Evolutionary conservation across 495 filamentous ascomycete genomes (phyloP).

Genomic region (Penicillium macrosclerotiorum): DNA sequence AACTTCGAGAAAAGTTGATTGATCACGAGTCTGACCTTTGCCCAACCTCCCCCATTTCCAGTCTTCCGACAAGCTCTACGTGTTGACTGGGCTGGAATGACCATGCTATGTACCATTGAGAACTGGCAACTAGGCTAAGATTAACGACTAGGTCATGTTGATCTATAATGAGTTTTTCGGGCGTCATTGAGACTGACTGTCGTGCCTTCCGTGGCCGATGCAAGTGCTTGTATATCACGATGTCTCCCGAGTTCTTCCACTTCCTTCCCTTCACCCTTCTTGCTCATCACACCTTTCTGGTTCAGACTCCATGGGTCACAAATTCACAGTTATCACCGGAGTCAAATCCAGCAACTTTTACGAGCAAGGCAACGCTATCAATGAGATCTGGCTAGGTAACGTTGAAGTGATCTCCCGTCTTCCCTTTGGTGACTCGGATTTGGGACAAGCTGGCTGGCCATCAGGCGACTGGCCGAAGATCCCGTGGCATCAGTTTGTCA

Average conservation of each 20-base stretch:
- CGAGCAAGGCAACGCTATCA: conserved; percentile 36
- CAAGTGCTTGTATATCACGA: not conserved
- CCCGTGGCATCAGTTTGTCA: conserved; percentile 43
- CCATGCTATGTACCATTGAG: too few species aligned
- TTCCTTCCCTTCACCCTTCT: not conserved
- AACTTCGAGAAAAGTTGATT: too few species aligned
- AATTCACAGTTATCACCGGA: conserved; percentile 30
- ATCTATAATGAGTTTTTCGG: too few species aligned
- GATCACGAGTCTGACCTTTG: too few species aligned
- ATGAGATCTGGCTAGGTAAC: conserved; percentile 38
- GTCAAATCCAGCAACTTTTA: conserved; percentile 35
- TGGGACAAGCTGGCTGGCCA: conserved; percentile 36
- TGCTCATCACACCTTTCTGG: not conserved
- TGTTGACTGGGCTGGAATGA: too few species aligned
- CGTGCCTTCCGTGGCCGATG: not conserved
- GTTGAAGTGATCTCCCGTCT: conserved; percentile 38
- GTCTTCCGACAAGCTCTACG: too few species aligned
- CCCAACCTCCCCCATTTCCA: too few species aligned
- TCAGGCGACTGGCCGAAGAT: conserved; percentile 32
- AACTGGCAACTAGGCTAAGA: too few species aligned
- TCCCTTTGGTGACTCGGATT: conserved; percentile 37
- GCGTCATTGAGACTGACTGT: not conserved
- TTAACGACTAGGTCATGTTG: too few species aligned
- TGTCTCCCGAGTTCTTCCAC: not conserved
- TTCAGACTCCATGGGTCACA: conserved; percentile 28